Base-by-base conservation (phyloP, 768 basidiomycete species). In the Lactarius indigo region DNA sequence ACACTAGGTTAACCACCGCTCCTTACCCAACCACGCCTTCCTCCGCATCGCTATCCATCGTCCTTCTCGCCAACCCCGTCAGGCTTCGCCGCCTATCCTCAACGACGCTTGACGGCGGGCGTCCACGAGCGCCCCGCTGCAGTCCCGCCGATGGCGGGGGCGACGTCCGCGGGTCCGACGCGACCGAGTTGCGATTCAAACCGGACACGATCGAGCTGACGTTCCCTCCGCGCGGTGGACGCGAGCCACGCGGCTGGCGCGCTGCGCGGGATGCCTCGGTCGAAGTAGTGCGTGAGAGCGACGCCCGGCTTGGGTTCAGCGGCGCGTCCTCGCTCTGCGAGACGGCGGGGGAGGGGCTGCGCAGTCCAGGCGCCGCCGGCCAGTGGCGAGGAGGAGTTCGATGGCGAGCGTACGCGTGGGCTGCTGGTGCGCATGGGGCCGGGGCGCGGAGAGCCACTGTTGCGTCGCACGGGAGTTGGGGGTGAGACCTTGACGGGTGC, bases 41-140 rank as follows among this genome's bases (percentile, higher is more conserved):
- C 74, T 93, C 91, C 41, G 90, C 90, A 73, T 92, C 91, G 73
- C 89, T 90, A 50, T 88, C 89, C 87, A 90, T 89, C 58, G 90
- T 91, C 75, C 90, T 83, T 73, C 90, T 83, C 61, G 89, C 87
- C 65, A 81, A 73, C 18, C 77, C 75, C 54, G 75, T 75, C 64
- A 71, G 17, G 42, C 63, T 71, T 20, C 62, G 59, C 50, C 71
- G 59, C 54, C 8, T 61, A 2, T 64, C 68, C 2, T 69, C 67
- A 7, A 64, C 66, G 61, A 50, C 64, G 57, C 55, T 66, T 62
- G 55, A 72, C 64, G 41, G 44, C 59, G 61, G 70, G 66, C 68
- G 73, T 50, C 35, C 71, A 70, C 64, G 71, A 39, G 13, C 61
- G 44, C 23, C 67, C 41, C 28, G 68, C 50, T 63, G 63, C 47